Evolutionary conservation across 345 rosid genomes (phyloP).

Genomic region (Gossypium rotundifolium): DNA sequence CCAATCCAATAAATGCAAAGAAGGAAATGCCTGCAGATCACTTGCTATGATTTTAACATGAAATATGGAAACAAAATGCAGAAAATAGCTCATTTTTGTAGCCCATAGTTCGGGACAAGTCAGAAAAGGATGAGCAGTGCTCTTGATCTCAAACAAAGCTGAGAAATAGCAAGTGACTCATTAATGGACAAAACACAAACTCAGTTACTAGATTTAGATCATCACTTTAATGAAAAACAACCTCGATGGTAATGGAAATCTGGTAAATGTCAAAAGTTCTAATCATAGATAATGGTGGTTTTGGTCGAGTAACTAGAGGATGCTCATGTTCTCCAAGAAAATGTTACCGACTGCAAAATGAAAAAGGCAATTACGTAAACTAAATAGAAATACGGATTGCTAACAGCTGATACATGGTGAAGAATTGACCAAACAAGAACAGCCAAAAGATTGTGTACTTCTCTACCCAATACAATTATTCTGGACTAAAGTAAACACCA

Average conservation of each 20-base stretch:
- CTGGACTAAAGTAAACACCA: neutral
- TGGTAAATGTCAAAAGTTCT: neutral
- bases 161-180: neutral
- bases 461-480: neutral
- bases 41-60: conserved; percentile 23
- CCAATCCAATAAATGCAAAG: conserved; percentile 37
- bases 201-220: neutral
- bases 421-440: neutral
- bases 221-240: neutral
- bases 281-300: neutral
- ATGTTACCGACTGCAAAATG: neutral
- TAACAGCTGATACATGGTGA: neutral
- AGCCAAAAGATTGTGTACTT: neutral
- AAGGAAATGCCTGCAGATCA: conserved; percentile 68
- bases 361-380: neutral
- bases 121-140: neutral
- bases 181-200: neutral
- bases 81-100: neutral
- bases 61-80: neutral
- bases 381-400: neutral
- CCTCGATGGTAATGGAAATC: neutral
- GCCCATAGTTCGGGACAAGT: neutral
- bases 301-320: neutral
- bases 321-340: neutral
- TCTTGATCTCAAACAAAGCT: neutral